These are phyloP conservation scores for Cicer arietinum DNA, from an alignment of 306 rosid genomes.

Conservation along the genomic window DNA sequence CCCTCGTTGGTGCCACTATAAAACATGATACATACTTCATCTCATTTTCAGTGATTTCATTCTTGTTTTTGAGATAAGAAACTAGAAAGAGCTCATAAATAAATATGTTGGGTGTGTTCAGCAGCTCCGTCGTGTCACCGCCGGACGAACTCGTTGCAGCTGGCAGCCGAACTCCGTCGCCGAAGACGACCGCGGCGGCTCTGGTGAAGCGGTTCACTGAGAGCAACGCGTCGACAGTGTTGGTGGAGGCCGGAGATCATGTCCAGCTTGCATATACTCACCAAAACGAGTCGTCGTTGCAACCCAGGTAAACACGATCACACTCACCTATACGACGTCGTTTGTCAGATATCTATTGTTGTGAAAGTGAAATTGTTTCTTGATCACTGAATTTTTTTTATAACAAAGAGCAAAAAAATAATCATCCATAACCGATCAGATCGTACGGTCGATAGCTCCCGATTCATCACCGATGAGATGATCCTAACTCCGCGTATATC, in stretches of 20 bases:
- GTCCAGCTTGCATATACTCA: slow-evolving; percentile 77
- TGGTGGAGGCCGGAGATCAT: slow-evolving; percentile 72
- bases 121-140: slow-evolving; percentile 80
- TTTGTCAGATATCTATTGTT: not conserved
- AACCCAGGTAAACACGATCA: slow-evolving; percentile 69
- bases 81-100: not conserved
- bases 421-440: not conserved
- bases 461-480: not conserved
- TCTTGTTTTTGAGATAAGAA: not conserved
- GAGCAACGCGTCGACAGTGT: slow-evolving; percentile 63
- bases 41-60: slow-evolving; percentile 33
- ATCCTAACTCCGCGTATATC: not conserved
- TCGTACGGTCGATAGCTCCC: not conserved
- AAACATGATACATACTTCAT: not conserved
- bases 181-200: slow-evolving; percentile 64
- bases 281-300: slow-evolving; percentile 67
- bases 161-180: slow-evolving; percentile 91
- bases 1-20: slow-evolving; percentile 30
- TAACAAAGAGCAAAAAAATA: not conserved
- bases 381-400: not conserved
- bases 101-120: slow-evolving; percentile 82
- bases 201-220: slow-evolving; percentile 69
- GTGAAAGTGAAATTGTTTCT: not conserved
- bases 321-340: slow-evolving; percentile 16
- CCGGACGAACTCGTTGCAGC: slow-evolving; percentile 93